Percentiles rank a stretch among this genome's conserved stretches.
Conservation (phyloP, 2,329 filamentous ascomycete genomes). For the Neoascochyta sp. region DNA sequence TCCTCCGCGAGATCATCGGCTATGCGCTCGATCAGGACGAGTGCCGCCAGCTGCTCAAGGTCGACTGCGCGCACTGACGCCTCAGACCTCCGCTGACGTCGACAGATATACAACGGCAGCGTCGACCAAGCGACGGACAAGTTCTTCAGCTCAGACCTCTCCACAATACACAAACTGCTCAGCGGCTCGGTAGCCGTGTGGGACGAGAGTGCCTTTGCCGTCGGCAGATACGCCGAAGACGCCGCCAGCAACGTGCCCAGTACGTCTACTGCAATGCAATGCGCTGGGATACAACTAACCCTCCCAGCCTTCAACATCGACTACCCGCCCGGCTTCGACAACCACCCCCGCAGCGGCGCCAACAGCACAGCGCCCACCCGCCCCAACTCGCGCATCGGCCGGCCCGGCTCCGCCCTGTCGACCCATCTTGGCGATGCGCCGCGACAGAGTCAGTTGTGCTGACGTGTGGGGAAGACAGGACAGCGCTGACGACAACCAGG, state of each 20-base stretch:
- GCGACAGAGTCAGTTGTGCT: constrained; percentile 34
- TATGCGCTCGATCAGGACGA: constrained; percentile 4
- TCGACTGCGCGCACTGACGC: neutral
- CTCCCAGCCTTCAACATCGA: constrained; percentile 35
- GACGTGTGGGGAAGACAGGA: no score
- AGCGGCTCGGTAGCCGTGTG: constrained; percentile 23
- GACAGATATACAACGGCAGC: constrained; percentile 23
- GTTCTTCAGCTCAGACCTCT: constrained; percentile 16
- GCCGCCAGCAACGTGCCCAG: constrained; percentile 19
- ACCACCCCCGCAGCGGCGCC: constrained; percentile 29
- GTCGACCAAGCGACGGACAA: constrained; percentile 23
- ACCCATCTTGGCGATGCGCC: constrained; percentile 30
- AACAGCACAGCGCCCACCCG: constrained; percentile 36
- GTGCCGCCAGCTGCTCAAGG: constrained; percentile 8
- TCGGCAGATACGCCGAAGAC: constrained; percentile 31
- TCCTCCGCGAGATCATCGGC: constrained; percentile 7
- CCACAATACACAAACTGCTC: constrained; percentile 17
- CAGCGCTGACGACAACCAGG: constrained; percentile 26
- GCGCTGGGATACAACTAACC: no score
- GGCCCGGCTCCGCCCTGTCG: constrained; percentile 29
- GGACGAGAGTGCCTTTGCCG: constrained; percentile 30
- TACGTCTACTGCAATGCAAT: constrained; percentile 25
- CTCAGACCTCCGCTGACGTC: constrained; percentile 2
- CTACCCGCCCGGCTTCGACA: constrained; percentile 27
- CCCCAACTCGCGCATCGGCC: constrained; percentile 31